A percentile compares a stretch with the other conserved stretches of the same genome.
Conservation (phyloP, 2,329 filamentous ascomycete species). For the Diaporthe citrichinensis region DNA sequence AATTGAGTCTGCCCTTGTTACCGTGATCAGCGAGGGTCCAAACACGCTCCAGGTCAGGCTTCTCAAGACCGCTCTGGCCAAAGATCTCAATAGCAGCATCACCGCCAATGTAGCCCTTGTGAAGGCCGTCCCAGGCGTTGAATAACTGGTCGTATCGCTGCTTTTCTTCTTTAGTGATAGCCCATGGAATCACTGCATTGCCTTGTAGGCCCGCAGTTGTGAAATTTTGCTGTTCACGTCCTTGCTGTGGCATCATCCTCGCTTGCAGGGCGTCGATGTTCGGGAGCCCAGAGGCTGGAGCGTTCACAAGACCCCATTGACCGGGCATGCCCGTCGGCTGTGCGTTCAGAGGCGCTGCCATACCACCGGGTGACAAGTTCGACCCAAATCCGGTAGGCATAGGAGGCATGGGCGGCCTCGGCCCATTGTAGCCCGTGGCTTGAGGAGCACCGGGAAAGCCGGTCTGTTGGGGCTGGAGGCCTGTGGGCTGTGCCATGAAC, state of each 20-base stretch:
- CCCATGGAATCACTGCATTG: constrained; percentile 97
- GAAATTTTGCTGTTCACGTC: constrained; percentile 85
- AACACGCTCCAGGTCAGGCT: constrained; percentile 88
- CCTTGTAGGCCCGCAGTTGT: constrained; percentile 90
- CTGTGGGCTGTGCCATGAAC: constrained; percentile 66
- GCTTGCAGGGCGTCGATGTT: constrained; percentile 94
- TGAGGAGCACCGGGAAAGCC: constrained; percentile 79
- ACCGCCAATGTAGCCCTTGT: constrained; percentile 92
- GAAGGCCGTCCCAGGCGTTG: constrained; percentile 94
- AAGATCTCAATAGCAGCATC: constrained; percentile 97
- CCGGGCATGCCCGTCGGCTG: constrained; percentile 94
- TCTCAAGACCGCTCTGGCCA: constrained; percentile 93
- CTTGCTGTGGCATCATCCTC: constrained; percentile 97
- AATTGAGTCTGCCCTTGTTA: constrained; percentile 93
- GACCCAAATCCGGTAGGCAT: constrained; percentile 74
- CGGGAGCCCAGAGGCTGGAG: constrained; percentile 87
- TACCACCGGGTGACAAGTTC: constrained; percentile 70
- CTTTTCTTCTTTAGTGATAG: constrained; percentile 98
- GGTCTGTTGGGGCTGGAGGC: constrained; percentile 77
- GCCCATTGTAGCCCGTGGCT: constrained; percentile 84
- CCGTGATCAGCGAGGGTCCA: constrained; percentile 96
- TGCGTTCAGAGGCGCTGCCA: constrained; percentile 80
- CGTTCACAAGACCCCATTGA: constrained; percentile 99
- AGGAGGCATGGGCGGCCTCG: constrained; percentile 88
- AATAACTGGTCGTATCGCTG: constrained; percentile 96